Evolutionary conservation across 2,329 filamentous ascomycete species (phyloP), one percentile per base, ranked within the genome.

Genomic region (Aspergillus cejpii): DNA sequence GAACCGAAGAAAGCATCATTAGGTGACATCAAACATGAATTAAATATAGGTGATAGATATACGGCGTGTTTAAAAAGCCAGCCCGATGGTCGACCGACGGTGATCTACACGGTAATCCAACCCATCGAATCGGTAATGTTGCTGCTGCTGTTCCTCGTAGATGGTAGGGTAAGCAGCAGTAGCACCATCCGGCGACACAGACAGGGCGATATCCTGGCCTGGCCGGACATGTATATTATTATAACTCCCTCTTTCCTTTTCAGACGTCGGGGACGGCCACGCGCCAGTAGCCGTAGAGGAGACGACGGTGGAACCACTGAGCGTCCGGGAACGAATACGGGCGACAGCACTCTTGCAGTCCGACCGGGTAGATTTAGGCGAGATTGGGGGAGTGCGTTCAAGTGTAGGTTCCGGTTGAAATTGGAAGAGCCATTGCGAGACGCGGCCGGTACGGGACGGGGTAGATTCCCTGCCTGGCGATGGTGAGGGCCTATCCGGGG

Each of bases 41-140:
- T n/a, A n/a, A n/a, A n/a, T n/a, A n/a, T n/a, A n/a, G n/a, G n/a
- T n/a, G n/a, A n/a, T n/a, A n/a, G n/a, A n/a, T n/a, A n/a, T n/a
- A n/a, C n/a, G n/a, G n/a, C n/a, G n/a, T n/a, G n/a, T n/a, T n/a
- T 51, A 66, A 45, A 63, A 66, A 5, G 63, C 63, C 23, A 66
- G 14, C 10, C 64, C 63, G 29, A 67, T 58, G 12, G 52, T 42
- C 2, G 60, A 54, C 8, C 54, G 52, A n/a, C 54, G 51, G 43
- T 58, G 54, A 19, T 47, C 5, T 8, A 5, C 5, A 24, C 8
- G 37, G 24, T 50, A 47, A 4, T 20, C 33, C 45, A 46, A 40
- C 34, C 49, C 38, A 29, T 47, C 48, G 26, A 31, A 47, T 2
- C 37, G 33, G 34, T 49, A 29, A 21, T 53, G 53, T n/a, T 56